A percentile compares a stretch with the other conserved stretches of the same genome.
phyloP scores from a whole-genome alignment of 2,329 filamentous ascomycete genomes.

The Fusarium sp. region DNA sequence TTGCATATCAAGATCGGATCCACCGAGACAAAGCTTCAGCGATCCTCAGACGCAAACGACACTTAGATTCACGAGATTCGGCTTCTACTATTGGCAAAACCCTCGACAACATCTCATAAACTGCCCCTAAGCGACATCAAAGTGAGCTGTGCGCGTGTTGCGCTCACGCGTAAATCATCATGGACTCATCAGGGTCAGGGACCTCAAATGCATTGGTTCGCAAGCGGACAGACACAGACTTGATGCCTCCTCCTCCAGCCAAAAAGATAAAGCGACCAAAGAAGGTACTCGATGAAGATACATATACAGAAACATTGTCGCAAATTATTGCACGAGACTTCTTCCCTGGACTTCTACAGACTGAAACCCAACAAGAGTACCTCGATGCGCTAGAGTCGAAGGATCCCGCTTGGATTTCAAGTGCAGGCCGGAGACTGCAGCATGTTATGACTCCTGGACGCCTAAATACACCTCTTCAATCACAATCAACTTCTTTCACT shows the following conservation, averaged over 20 bases:
- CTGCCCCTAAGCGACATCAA: neutral
- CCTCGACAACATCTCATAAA: neutral
- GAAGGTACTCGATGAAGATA: constrained; percentile 91
- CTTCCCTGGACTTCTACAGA: constrained; percentile 91
- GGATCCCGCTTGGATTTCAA: constrained; percentile 87
- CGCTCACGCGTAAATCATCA: constrained; percentile 37
- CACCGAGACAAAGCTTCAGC: constrained; percentile 22
- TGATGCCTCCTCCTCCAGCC: constrained; percentile 85
- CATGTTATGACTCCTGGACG: constrained; percentile 86
- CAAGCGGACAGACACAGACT: constrained; percentile 76
- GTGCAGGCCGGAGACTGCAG: constrained; percentile 77
- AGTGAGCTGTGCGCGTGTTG: neutral
- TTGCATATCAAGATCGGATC: constrained; percentile 42
- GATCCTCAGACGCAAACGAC: neutral
- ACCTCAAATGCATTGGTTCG: constrained; percentile 72
- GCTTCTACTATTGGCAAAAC: neutral
- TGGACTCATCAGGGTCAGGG: constrained; percentile 53
- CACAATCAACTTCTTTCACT: constrained; percentile 41
- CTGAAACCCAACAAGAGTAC: constrained; percentile 90
- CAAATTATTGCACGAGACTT: constrained; percentile 97
- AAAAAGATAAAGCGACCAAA: constrained; percentile 94
- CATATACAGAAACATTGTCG: constrained; percentile 89
- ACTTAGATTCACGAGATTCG: neutral
- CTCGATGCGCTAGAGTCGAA: constrained; percentile 90
- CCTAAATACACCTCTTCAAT: constrained; percentile 44